Evolutionary conservation across 2,329 filamentous ascomycete genomes (phyloP).

Genomic region (Colletotrichum sp.): DNA sequence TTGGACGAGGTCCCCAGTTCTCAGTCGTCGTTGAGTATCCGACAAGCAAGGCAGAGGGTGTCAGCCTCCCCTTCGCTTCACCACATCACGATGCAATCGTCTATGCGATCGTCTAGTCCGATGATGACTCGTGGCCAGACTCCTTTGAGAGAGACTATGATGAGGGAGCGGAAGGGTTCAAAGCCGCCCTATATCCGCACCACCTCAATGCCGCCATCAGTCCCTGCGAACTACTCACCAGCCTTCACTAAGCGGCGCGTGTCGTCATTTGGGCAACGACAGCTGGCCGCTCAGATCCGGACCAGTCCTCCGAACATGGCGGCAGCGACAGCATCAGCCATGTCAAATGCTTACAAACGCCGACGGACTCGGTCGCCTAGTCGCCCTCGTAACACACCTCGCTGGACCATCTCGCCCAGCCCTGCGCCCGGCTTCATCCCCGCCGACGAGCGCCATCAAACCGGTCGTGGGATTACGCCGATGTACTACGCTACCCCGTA

Average conservation of each 20-base stretch:
- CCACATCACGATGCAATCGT: constrained; percentile 41
- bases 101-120: constrained; percentile 39
- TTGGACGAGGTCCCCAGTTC: constrained; percentile 63
- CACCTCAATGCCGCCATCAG: constrained; percentile 53
- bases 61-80: constrained; percentile 49
- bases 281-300: constrained; percentile 6
- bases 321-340: neutral
- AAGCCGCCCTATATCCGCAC: constrained; percentile 57
- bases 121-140: constrained; percentile 43
- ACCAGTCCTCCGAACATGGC: constrained; percentile 31
- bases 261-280: constrained; percentile 44
- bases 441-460: constrained; percentile 37
- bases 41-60: constrained; percentile 43
- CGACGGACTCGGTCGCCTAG: constrained; percentile 66
- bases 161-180: constrained; percentile 45
- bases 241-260: constrained; percentile 49
- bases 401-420: constrained; percentile 57
- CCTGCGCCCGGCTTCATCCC: constrained; percentile 38
- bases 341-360: constrained; percentile 37
- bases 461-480: constrained; percentile 54
- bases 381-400: constrained; percentile 57
- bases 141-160: constrained; percentile 40
- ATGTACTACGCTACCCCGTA: constrained; percentile 79
- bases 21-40: constrained; percentile 47
- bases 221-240: constrained; percentile 43